A percentile compares a stretch with the other conserved stretches of the same genome.
Evolutionary conservation across 208 protist species (phyloP).

Genomic region (Crithidia fasciculata): DNA sequence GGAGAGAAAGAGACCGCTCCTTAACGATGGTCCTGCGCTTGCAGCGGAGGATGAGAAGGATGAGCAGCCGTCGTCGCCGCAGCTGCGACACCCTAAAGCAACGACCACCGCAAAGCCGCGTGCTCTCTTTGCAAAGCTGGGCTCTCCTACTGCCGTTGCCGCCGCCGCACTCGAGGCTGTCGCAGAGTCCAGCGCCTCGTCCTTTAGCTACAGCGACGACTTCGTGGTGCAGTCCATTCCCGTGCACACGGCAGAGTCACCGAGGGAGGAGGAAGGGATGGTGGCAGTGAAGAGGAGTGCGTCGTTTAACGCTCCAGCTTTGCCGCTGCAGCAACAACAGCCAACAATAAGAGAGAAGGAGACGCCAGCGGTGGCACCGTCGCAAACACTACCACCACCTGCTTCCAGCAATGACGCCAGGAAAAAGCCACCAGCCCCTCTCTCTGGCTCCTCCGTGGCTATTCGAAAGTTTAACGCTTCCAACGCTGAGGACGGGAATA

Average conservation of each 20-base stretch:
- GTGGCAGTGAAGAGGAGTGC: slow-evolving; percentile 11
- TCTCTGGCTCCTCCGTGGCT: not conserved
- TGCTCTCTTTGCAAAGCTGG: too few species aligned
- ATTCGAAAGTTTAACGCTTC: not conserved
- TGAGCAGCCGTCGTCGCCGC: slow-evolving; percentile 6
- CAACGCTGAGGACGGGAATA: too few species aligned
- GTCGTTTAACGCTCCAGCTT: not conserved
- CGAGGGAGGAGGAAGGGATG: not conserved
- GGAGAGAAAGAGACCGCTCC: too few species aligned
- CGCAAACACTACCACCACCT: too few species aligned
- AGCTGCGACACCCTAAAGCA: not conserved
- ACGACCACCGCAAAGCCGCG: not conserved
- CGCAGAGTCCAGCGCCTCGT: slow-evolving; percentile 10
- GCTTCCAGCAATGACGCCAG: too few species aligned
- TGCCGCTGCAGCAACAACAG: too few species aligned
- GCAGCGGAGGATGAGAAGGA: not conserved
- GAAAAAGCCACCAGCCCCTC: not conserved
- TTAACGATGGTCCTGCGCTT: too few species aligned
- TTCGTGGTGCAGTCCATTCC: slow-evolving; percentile 20
- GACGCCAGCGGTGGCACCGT: too few species aligned
- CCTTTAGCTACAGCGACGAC: slow-evolving; percentile 7
- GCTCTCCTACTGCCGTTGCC: too few species aligned
- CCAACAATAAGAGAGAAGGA: too few species aligned
- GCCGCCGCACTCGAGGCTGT: not conserved
- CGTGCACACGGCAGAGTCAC: not conserved